Evolutionary conservation across 495 filamentous ascomycete species (phyloP), one percentile per base, ranked within the genome.

Genomic region (Cercophora sp.): DNA sequence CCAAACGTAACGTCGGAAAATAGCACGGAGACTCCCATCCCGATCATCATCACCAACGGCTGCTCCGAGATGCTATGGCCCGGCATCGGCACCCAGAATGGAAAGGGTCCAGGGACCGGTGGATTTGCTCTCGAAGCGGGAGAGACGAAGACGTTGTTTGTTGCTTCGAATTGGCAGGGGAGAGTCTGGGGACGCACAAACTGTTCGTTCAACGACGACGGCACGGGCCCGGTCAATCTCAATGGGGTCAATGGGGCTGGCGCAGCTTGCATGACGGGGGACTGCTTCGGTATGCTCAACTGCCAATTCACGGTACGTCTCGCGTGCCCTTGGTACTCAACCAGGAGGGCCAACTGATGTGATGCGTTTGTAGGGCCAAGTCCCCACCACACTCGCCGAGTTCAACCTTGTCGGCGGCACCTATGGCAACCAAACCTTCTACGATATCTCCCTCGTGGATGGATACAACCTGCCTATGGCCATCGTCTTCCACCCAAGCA

Each of bases 401-500:
- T 88, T 90, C 63, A 88, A 83, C 43, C 78, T 91, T 32, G 72
- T 75, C 31, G 80, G 78, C 23, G 79, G 79, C 35, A 69, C 73
- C n/a, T 65, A 69, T 26, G 72, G 74, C 48, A 73, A 69, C 10
- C 81, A 88, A 59, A 85, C 81, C 4, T 91, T 85, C 66, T 91
- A 90, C 66, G 88, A 92, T 66, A 86, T 92, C 53, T 89, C 86
- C 27, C 78, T 91, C 27, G 88, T 92, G 23, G 88, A 92, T 64
- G 88, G 88, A 34, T 91, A 91, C 75, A 91, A 91, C 65, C 68
- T 91, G 8, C 85, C 86, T 5, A 56, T 92, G 46, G 84, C 73
- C 23, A 82, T 92, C 51, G 70, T 85, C 47, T 84, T 76, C 62
- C 72, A 79, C 40, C 83, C 72, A 24, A 74, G 71, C 19, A 61